Percentiles rank a stretch among this genome's conserved stretches.
These are phyloP conservation scores for Clathrus columnatus DNA, from an alignment of 768 basidiomycete genomes.

Conservation along the genomic window DNA sequence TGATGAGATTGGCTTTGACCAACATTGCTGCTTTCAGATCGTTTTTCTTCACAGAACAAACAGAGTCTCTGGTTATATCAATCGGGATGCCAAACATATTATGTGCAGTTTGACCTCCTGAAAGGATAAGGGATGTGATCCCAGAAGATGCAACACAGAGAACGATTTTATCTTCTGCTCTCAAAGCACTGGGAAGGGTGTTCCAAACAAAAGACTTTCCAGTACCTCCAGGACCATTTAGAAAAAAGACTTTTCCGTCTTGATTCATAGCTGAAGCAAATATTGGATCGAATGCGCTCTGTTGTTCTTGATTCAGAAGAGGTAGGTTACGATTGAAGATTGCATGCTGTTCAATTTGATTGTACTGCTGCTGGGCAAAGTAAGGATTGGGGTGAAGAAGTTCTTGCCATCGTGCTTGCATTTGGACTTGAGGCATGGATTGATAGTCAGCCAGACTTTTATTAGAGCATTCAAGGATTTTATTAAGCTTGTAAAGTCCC, in stretches of 20 bases:
- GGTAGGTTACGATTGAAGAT: slow-evolving; percentile 1
- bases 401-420: background rate
- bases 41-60: slow-evolving; percentile 29
- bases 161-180: slow-evolving; percentile 23
- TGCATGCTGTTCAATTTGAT: background rate
- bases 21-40: slow-evolving; percentile 26
- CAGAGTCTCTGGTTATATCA: slow-evolving; percentile 19
- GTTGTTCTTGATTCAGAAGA: slow-evolving; percentile 25
- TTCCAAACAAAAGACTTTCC: slow-evolving; percentile 40
- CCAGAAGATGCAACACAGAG: slow-evolving; percentile 45
- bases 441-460: slow-evolving; percentile 18
- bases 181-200: slow-evolving; percentile 23
- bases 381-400: slow-evolving; percentile 10
- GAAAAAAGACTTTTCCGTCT: slow-evolving; percentile 25
- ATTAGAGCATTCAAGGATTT: too few species aligned
- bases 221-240: slow-evolving; percentile 34
- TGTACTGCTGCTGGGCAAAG: slow-evolving; percentile 14
- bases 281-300: slow-evolving; percentile 21
- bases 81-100: slow-evolving; percentile 42
- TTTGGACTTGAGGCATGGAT: slow-evolving; percentile 7
- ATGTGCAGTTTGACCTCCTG: slow-evolving; percentile 38
- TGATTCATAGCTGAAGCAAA: slow-evolving; percentile 18
- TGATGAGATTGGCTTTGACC: slow-evolving; percentile 24
- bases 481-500: too few species aligned
- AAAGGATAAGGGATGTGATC: slow-evolving; percentile 35